Percentiles rank a stretch among this genome's conserved stretches.
Conservation (phyloP, 768 basidiomycete genomes). For the Suillus americanus region DNA sequence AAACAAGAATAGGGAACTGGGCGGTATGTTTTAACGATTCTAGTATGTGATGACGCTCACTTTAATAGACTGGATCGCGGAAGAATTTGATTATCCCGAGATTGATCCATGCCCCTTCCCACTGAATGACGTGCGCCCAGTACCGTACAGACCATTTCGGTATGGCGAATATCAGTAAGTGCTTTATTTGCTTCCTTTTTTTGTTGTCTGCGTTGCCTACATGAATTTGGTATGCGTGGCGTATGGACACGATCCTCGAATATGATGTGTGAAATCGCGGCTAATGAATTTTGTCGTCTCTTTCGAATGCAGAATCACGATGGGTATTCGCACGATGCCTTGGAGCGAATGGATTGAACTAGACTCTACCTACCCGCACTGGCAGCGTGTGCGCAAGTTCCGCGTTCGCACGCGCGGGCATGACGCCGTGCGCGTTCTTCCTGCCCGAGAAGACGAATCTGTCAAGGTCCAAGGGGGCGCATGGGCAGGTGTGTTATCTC, state of each 20-base stretch:
- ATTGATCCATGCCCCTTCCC: slow-evolving; percentile 40
- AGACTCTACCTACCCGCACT: slow-evolving; percentile 54
- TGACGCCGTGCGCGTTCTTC: slow-evolving; percentile 47
- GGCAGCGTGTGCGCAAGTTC: slow-evolving; percentile 57
- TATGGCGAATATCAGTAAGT: slow-evolving; percentile 65
- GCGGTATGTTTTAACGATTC: slow-evolving; percentile 17
- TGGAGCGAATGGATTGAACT: slow-evolving; percentile 78
- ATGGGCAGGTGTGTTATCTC: slow-evolving; percentile 24
- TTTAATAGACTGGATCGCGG: slow-evolving; percentile 52
- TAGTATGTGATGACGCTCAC: background rate
- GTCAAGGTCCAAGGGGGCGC: slow-evolving; percentile 29
- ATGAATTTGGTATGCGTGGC: background rate
- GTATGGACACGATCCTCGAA: background rate
- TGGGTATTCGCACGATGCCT: slow-evolving; percentile 65
- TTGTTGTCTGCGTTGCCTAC: background rate
- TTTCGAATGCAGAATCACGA: slow-evolving; percentile 49
- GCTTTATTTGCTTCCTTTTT: background rate
- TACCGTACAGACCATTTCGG: slow-evolving; percentile 66
- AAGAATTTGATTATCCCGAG: slow-evolving; percentile 49
- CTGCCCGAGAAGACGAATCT: slow-evolving; percentile 39
- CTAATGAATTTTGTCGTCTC: background rate
- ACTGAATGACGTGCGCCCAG: slow-evolving; percentile 48
- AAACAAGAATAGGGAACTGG: slow-evolving; percentile 23
- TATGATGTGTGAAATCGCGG: background rate
- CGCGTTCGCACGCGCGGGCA: slow-evolving; percentile 53